Conservation (phyloP, 2,329 filamentous ascomycete genomes). For the Aspergillus unguis region DNA sequence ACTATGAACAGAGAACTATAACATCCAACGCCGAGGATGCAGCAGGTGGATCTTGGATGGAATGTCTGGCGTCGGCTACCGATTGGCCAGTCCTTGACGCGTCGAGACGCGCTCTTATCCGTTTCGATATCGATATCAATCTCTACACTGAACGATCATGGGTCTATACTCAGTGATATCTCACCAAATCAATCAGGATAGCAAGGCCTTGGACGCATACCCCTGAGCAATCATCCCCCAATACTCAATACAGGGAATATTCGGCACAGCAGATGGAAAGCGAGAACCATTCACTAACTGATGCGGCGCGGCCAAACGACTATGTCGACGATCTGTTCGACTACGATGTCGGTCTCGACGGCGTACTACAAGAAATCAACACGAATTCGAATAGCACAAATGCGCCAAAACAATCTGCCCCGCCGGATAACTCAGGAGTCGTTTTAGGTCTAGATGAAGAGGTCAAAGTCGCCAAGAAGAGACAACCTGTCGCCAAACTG, state of each 20-base stretch:
- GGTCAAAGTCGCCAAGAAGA: slow-evolving; percentile 74
- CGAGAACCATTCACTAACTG: slow-evolving; percentile 13
- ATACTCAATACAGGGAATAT: background rate
- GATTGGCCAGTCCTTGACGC: too few relatives aligned
- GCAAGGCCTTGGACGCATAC: too few relatives aligned
- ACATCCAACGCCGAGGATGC: too few relatives aligned
- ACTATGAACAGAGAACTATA: too few relatives aligned
- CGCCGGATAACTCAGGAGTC: slow-evolving; percentile 48
- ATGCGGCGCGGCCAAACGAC: slow-evolving; percentile 33
- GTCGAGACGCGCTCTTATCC: too few relatives aligned
- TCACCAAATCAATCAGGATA: too few relatives aligned
- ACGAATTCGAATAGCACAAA: slow-evolving; percentile 17
- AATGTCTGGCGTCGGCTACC: too few relatives aligned
- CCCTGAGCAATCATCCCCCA: too few relatives aligned
- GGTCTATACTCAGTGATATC: too few relatives aligned
- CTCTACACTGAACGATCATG: too few relatives aligned
- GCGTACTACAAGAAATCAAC: slow-evolving; percentile 46
- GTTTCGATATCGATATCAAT: too few relatives aligned
- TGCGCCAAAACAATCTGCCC: slow-evolving; percentile 19
- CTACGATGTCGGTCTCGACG: slow-evolving; percentile 63
- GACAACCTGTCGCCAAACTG: slow-evolving; percentile 75
- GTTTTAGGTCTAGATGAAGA: slow-evolving; percentile 80
- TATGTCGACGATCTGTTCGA: slow-evolving; percentile 69
- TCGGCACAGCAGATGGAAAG: slow-evolving; percentile 9
- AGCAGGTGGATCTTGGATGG: too few relatives aligned